phyloP scores from a whole-genome alignment of 2,329 filamentous ascomycete species.

The Cercospora citrullina region DNA sequence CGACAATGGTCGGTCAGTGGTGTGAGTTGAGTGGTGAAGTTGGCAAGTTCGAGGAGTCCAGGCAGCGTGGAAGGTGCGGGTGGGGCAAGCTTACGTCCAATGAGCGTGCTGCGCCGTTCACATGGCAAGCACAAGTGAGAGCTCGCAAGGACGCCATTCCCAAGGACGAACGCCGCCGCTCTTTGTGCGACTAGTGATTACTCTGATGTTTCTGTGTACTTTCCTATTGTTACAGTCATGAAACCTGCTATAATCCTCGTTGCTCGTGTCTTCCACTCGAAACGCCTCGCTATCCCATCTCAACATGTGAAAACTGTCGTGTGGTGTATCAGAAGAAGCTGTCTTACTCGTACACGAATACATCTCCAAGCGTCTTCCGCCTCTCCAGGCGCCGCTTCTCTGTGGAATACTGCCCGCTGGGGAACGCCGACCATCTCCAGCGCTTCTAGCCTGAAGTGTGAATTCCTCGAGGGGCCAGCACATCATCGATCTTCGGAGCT shows the following conservation, averaged over 20 bases:
- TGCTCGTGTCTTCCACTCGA: slow-evolving; percentile 1
- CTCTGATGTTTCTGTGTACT: neutral
- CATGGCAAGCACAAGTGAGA: neutral
- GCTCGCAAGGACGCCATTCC: neutral
- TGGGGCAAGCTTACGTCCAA: slow-evolving; percentile 2
- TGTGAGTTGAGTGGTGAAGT: neutral
- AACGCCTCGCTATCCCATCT: slow-evolving; percentile 3
- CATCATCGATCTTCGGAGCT: slow-evolving; percentile 18
- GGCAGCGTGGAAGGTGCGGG: neutral
- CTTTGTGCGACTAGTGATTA: neutral
- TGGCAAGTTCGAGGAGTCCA: neutral
- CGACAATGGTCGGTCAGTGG: neutral
- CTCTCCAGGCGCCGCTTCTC: slow-evolving; percentile 1
- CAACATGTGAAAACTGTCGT: slow-evolving; percentile 5
- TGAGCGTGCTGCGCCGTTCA: neutral
- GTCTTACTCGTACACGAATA: slow-evolving; percentile 10
- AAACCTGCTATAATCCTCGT: neutral
- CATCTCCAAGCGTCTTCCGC: slow-evolving; percentile 4
- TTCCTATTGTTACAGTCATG: slow-evolving; percentile 6
- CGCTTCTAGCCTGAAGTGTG: slow-evolving; percentile 28
- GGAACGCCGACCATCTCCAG: slow-evolving; percentile 9
- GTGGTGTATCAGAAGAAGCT: slow-evolving; percentile 1
- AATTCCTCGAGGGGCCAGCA: slow-evolving; percentile 23
- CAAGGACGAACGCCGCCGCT: neutral
- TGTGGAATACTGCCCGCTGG: neutral